Evolutionary conservation across 352 stramenopile species (phyloP), one percentile per base, ranked within the genome.

Genomic region (Phytophthora ramorum): DNA sequence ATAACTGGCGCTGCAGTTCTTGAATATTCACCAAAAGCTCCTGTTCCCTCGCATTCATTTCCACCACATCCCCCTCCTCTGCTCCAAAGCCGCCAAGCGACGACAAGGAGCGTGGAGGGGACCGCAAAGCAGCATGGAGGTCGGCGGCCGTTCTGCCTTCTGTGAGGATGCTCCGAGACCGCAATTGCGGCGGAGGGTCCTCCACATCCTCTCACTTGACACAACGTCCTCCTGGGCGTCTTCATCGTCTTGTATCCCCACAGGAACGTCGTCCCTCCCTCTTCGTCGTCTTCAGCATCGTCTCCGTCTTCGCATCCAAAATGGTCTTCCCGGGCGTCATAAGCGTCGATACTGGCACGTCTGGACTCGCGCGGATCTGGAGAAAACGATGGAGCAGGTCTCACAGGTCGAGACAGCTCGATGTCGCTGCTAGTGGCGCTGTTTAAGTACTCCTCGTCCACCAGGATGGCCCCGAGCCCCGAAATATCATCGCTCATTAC

Each of bases 11-110:
- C 58, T 97, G 91, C 17, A 97, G 76, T 63, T 97, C 91, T 41
- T 97, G 91, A 66, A 97, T 97, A 61, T 91, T 96, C 22, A 93
- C 85, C 32, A 97, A 70, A 63, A 97, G 81, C 61, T 96, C 88
- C 57, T 97, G 90, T 54, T 97, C 90, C 26, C 74, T 69, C 24
- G 84, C 86, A 34, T 92, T 94, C 79, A 93, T 93, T 32, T 92
- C 83, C 53, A 79, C 71, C 10, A 78, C 49, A 34, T 92, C 83
- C 16, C 90, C 85, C 19, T 94, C 81, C 16, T 89, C 83, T 28
- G 75, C 75, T 19, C 60, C 64, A 40, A 88, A 80, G 35, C 50
- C 43, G 3, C 56, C 50, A 48, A 48, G 22, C 7, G 49, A 59
- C 38, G 69, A 45, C 30, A 67, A 24, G 28, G 65, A 71, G n/a